Percentiles rank a stretch among this genome's conserved stretches.
phyloP scores from a whole-genome alignment of 495 filamentous ascomycete species.

The Penicillium taxi region DNA sequence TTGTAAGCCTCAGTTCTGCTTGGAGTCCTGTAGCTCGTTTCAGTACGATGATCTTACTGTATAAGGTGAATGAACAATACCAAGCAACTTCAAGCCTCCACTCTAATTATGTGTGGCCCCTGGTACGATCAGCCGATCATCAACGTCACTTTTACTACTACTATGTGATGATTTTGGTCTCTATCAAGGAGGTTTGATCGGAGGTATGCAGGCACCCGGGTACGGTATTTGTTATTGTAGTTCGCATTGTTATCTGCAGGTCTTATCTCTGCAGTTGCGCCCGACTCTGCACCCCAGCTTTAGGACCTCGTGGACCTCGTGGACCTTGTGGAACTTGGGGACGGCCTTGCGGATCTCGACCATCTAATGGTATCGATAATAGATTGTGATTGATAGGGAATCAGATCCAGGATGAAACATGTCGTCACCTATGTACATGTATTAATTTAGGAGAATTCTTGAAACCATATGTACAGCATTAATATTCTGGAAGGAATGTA shows the following conservation, averaged over 20 bases:
- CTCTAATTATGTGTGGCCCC: slow-evolving; percentile 4
- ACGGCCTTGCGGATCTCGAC: background rate
- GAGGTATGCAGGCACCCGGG: no score
- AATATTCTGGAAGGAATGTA: slow-evolving; percentile 12
- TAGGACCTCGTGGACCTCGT: background rate
- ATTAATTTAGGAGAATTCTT: slow-evolving; percentile 6
- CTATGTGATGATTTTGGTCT: no score
- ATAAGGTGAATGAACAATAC: slow-evolving; percentile 8
- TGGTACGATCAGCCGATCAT: slow-evolving; percentile 3
- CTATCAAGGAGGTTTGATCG: slow-evolving; percentile 1
- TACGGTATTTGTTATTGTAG: no score
- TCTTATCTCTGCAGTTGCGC: background rate
- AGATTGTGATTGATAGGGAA: background rate
- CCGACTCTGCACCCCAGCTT: background rate
- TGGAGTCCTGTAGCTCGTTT: slow-evolving; percentile 13
- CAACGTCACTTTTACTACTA: slow-evolving; percentile 7
- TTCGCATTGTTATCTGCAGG: slow-evolving; percentile 1
- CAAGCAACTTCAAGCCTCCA: background rate
- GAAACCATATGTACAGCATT: slow-evolving; percentile 3
- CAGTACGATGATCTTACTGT: slow-evolving; percentile 16
- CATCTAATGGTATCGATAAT: background rate
- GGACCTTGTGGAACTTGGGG: slow-evolving; percentile 2
- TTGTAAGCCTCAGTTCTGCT: background rate
- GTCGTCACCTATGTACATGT: background rate
- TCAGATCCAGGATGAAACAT: slow-evolving; percentile 4